Percentiles rank a stretch among this genome's conserved stretches.
Conservation (phyloP, 345 rosid species). For the Populus deltoides region DNA sequence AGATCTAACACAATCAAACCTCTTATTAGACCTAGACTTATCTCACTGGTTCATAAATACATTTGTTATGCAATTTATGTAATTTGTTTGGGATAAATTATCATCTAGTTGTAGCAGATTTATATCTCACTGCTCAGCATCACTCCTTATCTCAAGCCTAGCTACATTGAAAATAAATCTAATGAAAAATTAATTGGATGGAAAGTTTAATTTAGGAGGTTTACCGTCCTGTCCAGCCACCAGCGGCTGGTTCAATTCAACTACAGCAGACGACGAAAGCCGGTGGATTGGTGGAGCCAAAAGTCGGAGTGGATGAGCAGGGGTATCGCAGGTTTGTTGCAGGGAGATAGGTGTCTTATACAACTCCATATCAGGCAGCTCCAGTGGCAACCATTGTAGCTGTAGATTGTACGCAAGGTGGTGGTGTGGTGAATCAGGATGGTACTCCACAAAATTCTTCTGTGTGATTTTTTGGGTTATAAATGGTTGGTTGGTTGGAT, state of each 20-base stretch:
- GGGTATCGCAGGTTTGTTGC: constrained; percentile 43
- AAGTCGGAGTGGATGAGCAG: constrained; percentile 25
- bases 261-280: constrained; percentile 19
- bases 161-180: too few species aligned
- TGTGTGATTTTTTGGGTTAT: not conserved
- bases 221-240: constrained; percentile 33
- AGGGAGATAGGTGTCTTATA: constrained; percentile 54
- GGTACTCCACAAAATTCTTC: constrained; percentile 32
- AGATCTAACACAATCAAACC: too few species aligned
- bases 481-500: not conserved
- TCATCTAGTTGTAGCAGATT: too few species aligned
- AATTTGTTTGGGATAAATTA: too few species aligned
- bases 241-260: constrained; percentile 8
- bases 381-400: not conserved
- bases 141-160: too few species aligned
- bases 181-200: too few species aligned
- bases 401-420: constrained; percentile 26
- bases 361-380: constrained; percentile 31
- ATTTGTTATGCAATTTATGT: too few species aligned
- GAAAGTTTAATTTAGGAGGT: constrained; percentile 14
- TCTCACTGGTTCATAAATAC: too few species aligned
- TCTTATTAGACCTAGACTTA: too few species aligned
- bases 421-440: constrained; percentile 40
- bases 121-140: too few species aligned
- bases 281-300: constrained; percentile 30